Evolutionary conservation across 2,329 filamentous ascomycete species (phyloP), one percentile per base, ranked within the genome.

Genomic region (Lachnellula suecica): DNA sequence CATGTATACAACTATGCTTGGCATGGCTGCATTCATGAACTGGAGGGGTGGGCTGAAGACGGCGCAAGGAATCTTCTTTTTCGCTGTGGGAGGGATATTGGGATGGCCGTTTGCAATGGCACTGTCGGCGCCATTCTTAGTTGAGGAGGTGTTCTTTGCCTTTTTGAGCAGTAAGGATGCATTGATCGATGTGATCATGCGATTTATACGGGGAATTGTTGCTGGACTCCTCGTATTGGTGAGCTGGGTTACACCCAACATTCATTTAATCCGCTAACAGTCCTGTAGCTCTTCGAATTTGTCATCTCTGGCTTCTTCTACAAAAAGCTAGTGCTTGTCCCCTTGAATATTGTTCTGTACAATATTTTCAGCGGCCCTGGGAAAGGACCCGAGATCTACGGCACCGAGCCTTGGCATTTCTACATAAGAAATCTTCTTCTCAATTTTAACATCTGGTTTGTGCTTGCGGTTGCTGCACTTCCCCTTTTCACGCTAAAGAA

Each of bases 401-500:
- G 94, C 41, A 95, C 90, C 1, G 94, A 99, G 71, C 90, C 93
- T 1, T 97, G 93, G 94, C 87, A 92, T 48, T 99, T 97, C 68
- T 99, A 99, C 71, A 78, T 96, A 62, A 88, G 89, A 63, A 99
- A 99, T 64, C 74, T 99, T 40, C 74, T 87, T 15, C 78, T 99
- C 53, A 99, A 99, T 74, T 99, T 97, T 77, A 96, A 97, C 67
- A 72, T 96, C 43, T 97, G 92, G 91, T 92, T 97, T 62, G 66
- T 91, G 10, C 78, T 97, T 11, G 92, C 92, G 0, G 70, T 96
- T 43, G 67, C 82, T 4, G 83, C 88, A 1, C 73, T 91, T 15
- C 93, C 93, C 0, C 73, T 97, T 1, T 85, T 96, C 59, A 60
- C 89, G 0, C 59, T 91, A 0, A 90, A 95, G 62, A 87, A 90